Percentiles rank a stretch among this genome's conserved stretches.
Evolutionary conservation across 345 rosid species (phyloP).

Genomic region (Erucastrum elatum): DNA sequence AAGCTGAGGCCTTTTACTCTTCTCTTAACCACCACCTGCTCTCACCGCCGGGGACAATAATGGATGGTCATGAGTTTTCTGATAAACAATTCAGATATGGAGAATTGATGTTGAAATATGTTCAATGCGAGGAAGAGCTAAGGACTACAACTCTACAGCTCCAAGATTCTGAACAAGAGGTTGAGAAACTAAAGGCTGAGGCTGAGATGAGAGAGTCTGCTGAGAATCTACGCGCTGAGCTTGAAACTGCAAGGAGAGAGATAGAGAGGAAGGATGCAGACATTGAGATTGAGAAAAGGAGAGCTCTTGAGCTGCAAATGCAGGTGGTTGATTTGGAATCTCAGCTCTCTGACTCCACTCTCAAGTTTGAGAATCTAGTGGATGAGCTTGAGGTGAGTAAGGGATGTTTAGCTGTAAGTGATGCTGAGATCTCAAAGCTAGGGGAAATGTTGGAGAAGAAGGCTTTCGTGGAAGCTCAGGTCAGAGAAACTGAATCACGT

Average conservation of each 20-base stretch:
- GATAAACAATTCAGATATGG: slow-evolving; percentile 41
- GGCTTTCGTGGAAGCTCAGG: slow-evolving; percentile 40
- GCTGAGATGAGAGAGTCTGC: slow-evolving; percentile 40
- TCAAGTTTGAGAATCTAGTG: slow-evolving; percentile 30
- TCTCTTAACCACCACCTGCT: slow-evolving; percentile 48
- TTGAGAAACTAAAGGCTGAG: slow-evolving; percentile 47
- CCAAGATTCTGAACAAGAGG: slow-evolving; percentile 60
- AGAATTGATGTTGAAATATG: slow-evolving; percentile 41
- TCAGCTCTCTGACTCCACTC: slow-evolving; percentile 36
- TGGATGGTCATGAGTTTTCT: slow-evolving; percentile 31
- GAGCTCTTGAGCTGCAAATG: slow-evolving; percentile 35
- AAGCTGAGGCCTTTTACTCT: slow-evolving; percentile 63
- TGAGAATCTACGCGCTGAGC: slow-evolving; percentile 33
- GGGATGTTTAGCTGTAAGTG: slow-evolving; percentile 38
- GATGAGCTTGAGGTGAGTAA: slow-evolving; percentile 41
- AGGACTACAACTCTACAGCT: slow-evolving; percentile 47
- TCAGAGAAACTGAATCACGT: slow-evolving; percentile 12
- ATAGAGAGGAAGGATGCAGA: slow-evolving; percentile 31
- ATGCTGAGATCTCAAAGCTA: slow-evolving; percentile 43
- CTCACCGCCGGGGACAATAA: slow-evolving; percentile 32
- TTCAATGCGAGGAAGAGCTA: slow-evolving; percentile 51
- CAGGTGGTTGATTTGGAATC: slow-evolving; percentile 44
- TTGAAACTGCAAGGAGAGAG: slow-evolving; percentile 41
- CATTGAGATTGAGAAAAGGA: slow-evolving; percentile 42
- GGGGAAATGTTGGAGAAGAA: slow-evolving; percentile 55